Evolutionary conservation across 2,329 filamentous ascomycete genomes (phyloP), one percentile per base, ranked within the genome.

Genomic region (Colletotrichum lupini): DNA sequence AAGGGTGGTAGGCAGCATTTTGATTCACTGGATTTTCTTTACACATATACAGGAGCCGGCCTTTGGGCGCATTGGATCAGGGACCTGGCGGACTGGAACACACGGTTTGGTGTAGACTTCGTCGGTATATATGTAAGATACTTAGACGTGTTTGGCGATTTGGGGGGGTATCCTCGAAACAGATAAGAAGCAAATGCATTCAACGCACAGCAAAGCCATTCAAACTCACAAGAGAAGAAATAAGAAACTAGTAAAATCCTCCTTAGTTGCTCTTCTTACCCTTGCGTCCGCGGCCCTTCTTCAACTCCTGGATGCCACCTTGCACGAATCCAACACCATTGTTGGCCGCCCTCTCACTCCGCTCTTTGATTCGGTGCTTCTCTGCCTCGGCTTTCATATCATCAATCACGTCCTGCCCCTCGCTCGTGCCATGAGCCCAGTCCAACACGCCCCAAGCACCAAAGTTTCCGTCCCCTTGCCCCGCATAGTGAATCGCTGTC

Each of bases 381-480:
- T 89, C 86, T 5, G 87, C 88, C 79, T 91, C 90, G 26, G 84
- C 85, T 72, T 82, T 86, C 55, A 89, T 77, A 77, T 92, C 88
- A 53, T 89, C 87, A 1, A 90, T 80, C 2, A 90, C 86, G 35
- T 83, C 82, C 16, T 85, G 84, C 1, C 88, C 88, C 6, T 87
- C 78, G 65, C 85, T 86, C 12, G 89, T 93, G 32, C 87, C 91
- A 73, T 87, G 85, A 1, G 85, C 76, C 88, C 90, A 92, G 79
- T 93, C 92, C 73, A 93, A 73, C 2, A 93, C 74, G 0, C 91
- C 92, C 84, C 89, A 88, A 0, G 89, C 86, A 12, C 89, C 89
- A 75, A 85, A 93, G 74, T 93, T 93, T 0, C 90, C 90, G 16
- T 82, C 80, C 0, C 90, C 90, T 24, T 83, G 78, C 12, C 84